phyloP scores from a whole-genome alignment of 345 rosid genomes.

The rapeseed (Brassica napus) region Da-Ae NC_063446.1:23586001-23586500 shows the following conservation, averaged over 20 bases:
- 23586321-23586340: slow-evolving; percentile 4
- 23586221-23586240: slow-evolving; percentile 77
- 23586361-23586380: no score
- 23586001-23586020: slow-evolving; percentile 9
- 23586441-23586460: slow-evolving; percentile 64
- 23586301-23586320: background rate
- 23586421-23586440: slow-evolving; percentile 87
- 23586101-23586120: background rate
- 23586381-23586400: background rate
- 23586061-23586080: background rate
- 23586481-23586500: slow-evolving; percentile 75
- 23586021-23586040: background rate
- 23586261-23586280: slow-evolving; percentile 55
- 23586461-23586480: slow-evolving; percentile 83
- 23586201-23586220: slow-evolving; percentile 88
- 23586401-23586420: slow-evolving; percentile 87
- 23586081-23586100: background rate
- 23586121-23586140: background rate
- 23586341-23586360: background rate
- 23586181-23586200: slow-evolving; percentile 41
- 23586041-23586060: background rate
- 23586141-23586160: background rate
- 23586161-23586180: background rate
- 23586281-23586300: background rate
- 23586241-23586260: slow-evolving; percentile 81